Conservation (phyloP, 2,329 filamentous ascomycete genomes). For the Ophioceras dolichostomum region DNA sequence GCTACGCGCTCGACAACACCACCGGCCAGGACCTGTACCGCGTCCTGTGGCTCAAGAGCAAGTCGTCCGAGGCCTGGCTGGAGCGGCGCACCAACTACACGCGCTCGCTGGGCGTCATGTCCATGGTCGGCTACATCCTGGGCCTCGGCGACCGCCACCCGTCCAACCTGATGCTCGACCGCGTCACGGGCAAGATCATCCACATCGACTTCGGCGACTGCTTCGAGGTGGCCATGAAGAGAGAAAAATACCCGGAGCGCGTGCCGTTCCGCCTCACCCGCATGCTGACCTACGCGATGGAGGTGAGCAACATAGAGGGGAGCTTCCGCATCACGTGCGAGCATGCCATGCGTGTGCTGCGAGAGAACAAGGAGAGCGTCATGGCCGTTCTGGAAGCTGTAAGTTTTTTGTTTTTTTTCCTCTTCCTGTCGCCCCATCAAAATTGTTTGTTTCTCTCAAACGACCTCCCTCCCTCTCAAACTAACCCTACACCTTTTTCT, state of each 20-base stretch:
- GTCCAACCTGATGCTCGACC: constrained; percentile 94
- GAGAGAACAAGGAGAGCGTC: constrained; percentile 95
- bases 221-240: constrained; percentile 98
- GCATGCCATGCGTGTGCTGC: constrained; percentile 92
- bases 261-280: constrained; percentile 95
- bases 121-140: constrained; percentile 99
- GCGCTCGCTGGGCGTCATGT: constrained; percentile 94
- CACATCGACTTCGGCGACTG: constrained; percentile 99
- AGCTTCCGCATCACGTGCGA: constrained; percentile 98
- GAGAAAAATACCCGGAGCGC: constrained; percentile 95
- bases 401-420: constrained; percentile 29
- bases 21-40: constrained; percentile 97
- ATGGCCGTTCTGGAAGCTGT: constrained; percentile 97
- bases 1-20: constrained; percentile 97
- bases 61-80: constrained; percentile 95
- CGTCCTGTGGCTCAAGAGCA: constrained; percentile 96
- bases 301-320: constrained; percentile 98
- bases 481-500: not conserved
- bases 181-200: constrained; percentile 89
- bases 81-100: constrained; percentile 98
- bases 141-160: constrained; percentile 94
- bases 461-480: not conserved
- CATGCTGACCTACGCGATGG: constrained; percentile 99
- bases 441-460: not conserved
- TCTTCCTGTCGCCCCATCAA: not conserved